A percentile compares a stretch with the other conserved stretches of the same genome.
Conservation (phyloP, 2,329 filamentous ascomycete species). For the Chaetomium sp. region DNA sequence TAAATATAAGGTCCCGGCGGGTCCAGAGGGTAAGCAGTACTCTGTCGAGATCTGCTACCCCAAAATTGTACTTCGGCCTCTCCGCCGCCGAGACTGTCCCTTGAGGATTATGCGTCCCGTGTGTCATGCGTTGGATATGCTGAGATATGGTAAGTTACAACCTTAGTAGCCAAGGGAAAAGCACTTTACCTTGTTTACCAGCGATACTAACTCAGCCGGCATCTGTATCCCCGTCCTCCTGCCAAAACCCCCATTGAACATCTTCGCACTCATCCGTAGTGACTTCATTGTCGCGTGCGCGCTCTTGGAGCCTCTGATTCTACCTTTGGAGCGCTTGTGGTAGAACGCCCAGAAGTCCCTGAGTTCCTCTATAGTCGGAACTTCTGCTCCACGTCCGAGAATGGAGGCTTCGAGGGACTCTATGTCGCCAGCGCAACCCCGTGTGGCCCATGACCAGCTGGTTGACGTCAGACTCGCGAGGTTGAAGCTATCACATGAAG, state of each 20-base stretch:
- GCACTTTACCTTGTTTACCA: neutral
- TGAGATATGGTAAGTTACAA: neutral
- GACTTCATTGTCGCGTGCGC: neutral
- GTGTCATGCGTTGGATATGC: neutral
- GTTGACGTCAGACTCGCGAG: neutral
- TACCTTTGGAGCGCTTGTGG: neutral
- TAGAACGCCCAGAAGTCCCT: constrained; percentile 1
- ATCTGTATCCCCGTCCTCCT: constrained; percentile 1
- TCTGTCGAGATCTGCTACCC: neutral
- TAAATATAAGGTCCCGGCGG: neutral
- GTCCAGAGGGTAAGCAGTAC: constrained; percentile 3
- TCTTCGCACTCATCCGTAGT: neutral
- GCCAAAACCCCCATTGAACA: neutral
- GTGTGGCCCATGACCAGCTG: neutral
- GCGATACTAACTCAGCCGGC: neutral
- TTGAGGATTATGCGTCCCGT: neutral
- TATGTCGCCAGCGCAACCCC: neutral
- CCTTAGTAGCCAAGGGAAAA: neutral
- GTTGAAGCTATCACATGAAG: neutral
- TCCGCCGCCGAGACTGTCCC: constrained; percentile 2
- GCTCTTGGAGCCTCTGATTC: neutral
- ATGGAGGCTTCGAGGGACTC: neutral
- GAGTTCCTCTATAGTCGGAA: neutral
- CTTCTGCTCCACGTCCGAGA: neutral
- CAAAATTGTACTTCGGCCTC: constrained; percentile 3